Base-by-base conservation (phyloP, 495 filamentous ascomycete species). In the Penicillium roqueforti region DNA sequence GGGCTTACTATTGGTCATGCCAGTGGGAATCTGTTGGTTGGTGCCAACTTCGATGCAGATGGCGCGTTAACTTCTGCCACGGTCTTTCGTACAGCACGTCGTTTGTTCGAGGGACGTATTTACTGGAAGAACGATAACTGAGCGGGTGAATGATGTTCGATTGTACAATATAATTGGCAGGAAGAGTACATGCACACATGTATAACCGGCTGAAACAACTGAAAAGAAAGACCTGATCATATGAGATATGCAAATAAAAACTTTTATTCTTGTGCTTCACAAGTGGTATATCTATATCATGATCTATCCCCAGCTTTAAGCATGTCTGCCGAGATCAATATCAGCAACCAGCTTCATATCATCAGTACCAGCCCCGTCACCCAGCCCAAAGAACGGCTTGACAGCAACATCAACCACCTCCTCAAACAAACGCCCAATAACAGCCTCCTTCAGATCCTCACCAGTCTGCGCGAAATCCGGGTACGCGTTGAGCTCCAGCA, bases 401-500 rank as follows among this genome's bases (percentile, higher is more conserved):
- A 92, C 83, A 25, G 77, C 89, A 57, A 80, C 69, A 47, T 81
- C 75, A 13, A 95, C 79, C 19, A 87, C 85, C 40, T 78, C 87
- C 60, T 83, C 79, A 77, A 92, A 91, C 51, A 98, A 72, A 26
- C 86, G 87, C 4, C 72, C 76, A 11, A 98, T 84, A 49, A 97
- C 68, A 28, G 55, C 54, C 5, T 73, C 79, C 60, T 75, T 84
- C 53, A 89, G 67, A 44, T 85, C 81, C 10, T 81, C 83, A 3
- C 93, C 92, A 11, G 90, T 96, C 80, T 97, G 92, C 62, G 69
- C 82, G 62, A 97, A 97, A 70, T 98, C 93, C 41, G 93, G 93
- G 68, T 92, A 98, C 1, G 92, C 87, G 72, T 98, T 98, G n/a
- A 95, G 80, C 76, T 98, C 93, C 47, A 98, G 68, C 62, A 97